Conservation (phyloP, 2,329 filamentous ascomycete species). For the Escovopsis sp. region DNA sequence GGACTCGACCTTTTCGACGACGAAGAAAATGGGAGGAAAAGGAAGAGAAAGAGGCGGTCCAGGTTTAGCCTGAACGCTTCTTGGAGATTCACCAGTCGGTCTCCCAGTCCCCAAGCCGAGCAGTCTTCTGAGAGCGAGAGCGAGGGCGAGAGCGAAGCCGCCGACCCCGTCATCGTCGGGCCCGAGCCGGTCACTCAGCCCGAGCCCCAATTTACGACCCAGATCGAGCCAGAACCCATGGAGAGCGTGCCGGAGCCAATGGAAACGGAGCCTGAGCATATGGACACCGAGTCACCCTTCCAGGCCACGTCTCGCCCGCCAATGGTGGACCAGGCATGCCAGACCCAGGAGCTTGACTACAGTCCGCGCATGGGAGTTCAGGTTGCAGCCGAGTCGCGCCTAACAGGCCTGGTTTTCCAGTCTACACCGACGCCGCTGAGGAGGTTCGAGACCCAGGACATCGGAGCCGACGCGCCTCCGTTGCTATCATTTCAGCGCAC, state of each 20-base stretch:
- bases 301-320: slow-evolving; percentile 9
- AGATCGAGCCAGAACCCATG: neutral
- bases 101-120: slow-evolving; percentile 51
- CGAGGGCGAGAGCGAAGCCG: slow-evolving; percentile 1
- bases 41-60: slow-evolving; percentile 56
- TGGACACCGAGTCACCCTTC: neutral
- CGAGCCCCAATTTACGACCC: no score
- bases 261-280: no score
- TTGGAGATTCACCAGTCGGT: slow-evolving; percentile 62
- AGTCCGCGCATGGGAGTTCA: slow-evolving; percentile 14
- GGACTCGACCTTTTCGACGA: slow-evolving; percentile 53
- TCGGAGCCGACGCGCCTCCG: slow-evolving; percentile 1
- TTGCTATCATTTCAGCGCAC: slow-evolving; percentile 10
- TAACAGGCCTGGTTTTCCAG: slow-evolving; percentile 4
- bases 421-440: slow-evolving; percentile 5
- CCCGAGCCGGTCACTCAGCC: no score
- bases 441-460: slow-evolving; percentile 1
- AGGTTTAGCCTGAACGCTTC: slow-evolving; percentile 51
- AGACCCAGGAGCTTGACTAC: slow-evolving; percentile 17
- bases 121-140: slow-evolving; percentile 11
- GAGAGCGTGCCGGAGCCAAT: no score
- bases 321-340: slow-evolving; percentile 23
- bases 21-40: slow-evolving; percentile 20
- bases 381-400: slow-evolving; percentile 13
- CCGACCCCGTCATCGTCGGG: neutral